Evolutionary conservation across 495 filamentous ascomycete genomes (phyloP), one percentile per base, ranked within the genome.

Genomic region (Barbatosphaeria neglecta): DNA sequence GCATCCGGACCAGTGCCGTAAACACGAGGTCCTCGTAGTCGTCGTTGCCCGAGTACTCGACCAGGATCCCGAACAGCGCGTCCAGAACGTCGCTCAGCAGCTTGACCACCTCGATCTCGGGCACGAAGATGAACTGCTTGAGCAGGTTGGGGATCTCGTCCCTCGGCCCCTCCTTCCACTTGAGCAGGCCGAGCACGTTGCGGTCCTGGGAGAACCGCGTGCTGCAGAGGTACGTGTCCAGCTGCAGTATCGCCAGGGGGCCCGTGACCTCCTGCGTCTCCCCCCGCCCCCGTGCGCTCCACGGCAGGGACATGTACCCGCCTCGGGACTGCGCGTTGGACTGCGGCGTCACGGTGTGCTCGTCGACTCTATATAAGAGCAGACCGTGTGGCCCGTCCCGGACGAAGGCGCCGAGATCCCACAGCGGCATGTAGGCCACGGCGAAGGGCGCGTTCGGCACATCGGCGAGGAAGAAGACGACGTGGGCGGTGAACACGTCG

Each of bases 51-150:
- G 87, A 76, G 58, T 95, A 81, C 51, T 93, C 87, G 10, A 92
- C 82, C 22, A 97, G 62, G 28, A 97, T 89, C 8, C 86, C 81
- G 56, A 99, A 99, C 11, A 97, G 74, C 8, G 88, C 81, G 59
- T 95, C 87, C 53, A 99, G 83, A 13, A 99, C 90, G 56, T 94
- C 84, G 49, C 76, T 80, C 8, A 96, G 68, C 43, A 95, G 75
- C 64, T 96, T 99, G 48, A 97, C 92, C 22, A 97, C 86, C 65
- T 99, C 92, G 43, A 96, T 95, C 60, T 99, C 92, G 0, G 92
- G 83, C 9, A 99, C 92, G 55, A 97, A 99, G 8, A 85, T 79
- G 31, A 97, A 74, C 49, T 86, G 78, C 60, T 86, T 83, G 25
- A 99, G 64, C 6, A 94, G 72, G 17, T 78, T 72, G 1, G 85